These are phyloP conservation scores for Rhodocollybia butyracea DNA, from an alignment of 768 basidiomycete species.

Conservation along the genomic window DNA sequence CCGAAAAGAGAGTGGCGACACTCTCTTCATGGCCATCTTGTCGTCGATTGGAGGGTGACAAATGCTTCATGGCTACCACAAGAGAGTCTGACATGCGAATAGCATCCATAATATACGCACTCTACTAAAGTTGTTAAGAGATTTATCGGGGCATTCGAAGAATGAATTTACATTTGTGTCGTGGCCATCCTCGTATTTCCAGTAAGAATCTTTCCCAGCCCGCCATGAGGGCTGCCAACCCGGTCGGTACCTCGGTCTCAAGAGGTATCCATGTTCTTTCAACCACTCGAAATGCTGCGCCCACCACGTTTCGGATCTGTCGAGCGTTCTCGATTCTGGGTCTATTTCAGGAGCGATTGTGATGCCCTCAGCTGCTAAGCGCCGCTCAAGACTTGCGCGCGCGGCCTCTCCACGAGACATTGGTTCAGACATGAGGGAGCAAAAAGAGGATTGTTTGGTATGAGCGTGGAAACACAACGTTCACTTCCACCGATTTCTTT, in stretches of 20 bases:
- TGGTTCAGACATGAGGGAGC: too few species aligned
- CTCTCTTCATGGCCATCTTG: neutral
- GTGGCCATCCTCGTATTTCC: neutral
- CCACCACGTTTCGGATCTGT: conserved; percentile 17
- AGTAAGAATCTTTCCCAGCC: neutral
- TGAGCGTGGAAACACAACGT: too few species aligned
- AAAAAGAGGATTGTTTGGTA: too few species aligned
- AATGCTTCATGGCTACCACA: conserved; percentile 20
- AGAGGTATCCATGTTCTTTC: conserved; percentile 13
- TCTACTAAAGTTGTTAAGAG: too few species aligned
- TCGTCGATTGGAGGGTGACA: neutral
- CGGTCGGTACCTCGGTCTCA: conserved; percentile 14
- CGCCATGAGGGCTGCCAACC: conserved; percentile 18
- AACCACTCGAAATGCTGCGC: conserved; percentile 13
- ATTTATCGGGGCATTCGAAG: too few species aligned
- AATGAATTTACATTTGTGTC: neutral
- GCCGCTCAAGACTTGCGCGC: too few species aligned
- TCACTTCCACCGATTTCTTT: too few species aligned
- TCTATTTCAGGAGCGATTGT: too few species aligned
- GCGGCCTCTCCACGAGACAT: too few species aligned
- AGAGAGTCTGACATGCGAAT: conserved; percentile 16
- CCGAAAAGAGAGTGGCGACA: conserved; percentile 13
- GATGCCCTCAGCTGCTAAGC: too few species aligned
- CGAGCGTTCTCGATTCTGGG: too few species aligned
- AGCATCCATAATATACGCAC: conserved; percentile 14